Evolutionary conservation across 73 alveolate species (phyloP), one percentile per base, ranked within the genome.

Genomic region (Blepharisma japonicum): DNA sequence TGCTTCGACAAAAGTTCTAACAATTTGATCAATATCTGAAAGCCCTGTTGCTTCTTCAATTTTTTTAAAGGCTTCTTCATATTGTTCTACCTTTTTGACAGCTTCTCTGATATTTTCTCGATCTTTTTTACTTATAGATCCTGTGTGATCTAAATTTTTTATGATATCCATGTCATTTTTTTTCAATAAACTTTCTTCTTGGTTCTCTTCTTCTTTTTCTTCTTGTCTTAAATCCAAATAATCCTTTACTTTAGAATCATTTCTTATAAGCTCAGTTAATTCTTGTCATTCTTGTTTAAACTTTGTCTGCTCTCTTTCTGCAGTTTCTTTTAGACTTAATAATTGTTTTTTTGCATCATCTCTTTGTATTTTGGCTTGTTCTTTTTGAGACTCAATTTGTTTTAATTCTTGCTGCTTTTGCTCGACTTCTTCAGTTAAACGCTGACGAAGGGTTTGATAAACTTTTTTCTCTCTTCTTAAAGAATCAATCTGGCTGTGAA

Each of bases 391-490:
- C 55, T 87, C 88, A 55, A 92, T 91, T 67, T 92, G 89, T 27
- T 98, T 95, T 95, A 94, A 94, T 67, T 96, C 96, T 80, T 91
- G 90, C 80, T 98, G 87, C 77, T 87, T 87, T 76, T 82, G 85
- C 78, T 90, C 97, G 46, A 94, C 84, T 79, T 96, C 99, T 82
- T 94, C 92, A 77, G 94, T 99, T 46, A 96, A 87, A 82, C 91
- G 89, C 79, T 93, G 92, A 80, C 92, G 94, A 32, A 96, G 84
- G 87, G 94, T 96, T 78, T 94, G 98, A 85, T 89, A 96, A 66
- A 96, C 95, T 32, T 92, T 93, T 84, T 98, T 86, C 77, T 96
- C 99, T 83, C 97, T 92, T 79, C 99, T 80, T 55, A 96, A 84
- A 50, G 97, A 90, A 83, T 96, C 98, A 56, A 96, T 96, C 82